phyloP scores from a whole-genome alignment of 306 rosid genomes.

The Pyrus bretschneideri region DNA sequence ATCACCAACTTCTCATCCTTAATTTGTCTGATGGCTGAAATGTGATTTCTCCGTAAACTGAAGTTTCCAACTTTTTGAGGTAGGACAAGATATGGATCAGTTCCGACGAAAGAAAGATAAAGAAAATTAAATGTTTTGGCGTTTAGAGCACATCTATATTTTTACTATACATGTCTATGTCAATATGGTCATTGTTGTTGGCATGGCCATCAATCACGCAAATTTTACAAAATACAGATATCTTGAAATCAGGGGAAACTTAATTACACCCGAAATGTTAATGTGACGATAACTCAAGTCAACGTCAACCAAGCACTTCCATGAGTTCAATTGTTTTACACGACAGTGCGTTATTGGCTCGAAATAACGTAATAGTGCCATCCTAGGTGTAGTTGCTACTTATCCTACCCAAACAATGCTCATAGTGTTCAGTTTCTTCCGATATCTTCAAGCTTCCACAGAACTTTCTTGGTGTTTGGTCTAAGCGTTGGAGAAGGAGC shows the following conservation, averaged over 20 bases:
- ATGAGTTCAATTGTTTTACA: too few relatives aligned
- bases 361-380: too few relatives aligned
- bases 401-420: not conserved
- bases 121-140: too few relatives aligned
- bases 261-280: not conserved
- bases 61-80: conserved; percentile 20
- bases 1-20: conserved; percentile 18
- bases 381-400: too few relatives aligned
- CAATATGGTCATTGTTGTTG: conserved; percentile 13
- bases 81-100: too few relatives aligned
- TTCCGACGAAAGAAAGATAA: too few relatives aligned
- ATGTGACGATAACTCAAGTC: not conserved
- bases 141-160: not conserved
- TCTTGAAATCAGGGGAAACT: not conserved
- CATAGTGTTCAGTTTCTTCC: conserved; percentile 33
- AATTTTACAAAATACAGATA: conserved; percentile 22
- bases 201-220: conserved; percentile 12
- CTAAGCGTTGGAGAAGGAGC: conserved; percentile 75
- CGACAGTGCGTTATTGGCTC: too few relatives aligned
- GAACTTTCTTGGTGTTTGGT: conserved; percentile 66
- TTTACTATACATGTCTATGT: conserved; percentile 26
- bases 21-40: not conserved
- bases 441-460: conserved; percentile 74
- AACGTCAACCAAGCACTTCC: not conserved
- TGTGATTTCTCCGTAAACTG: not conserved